Evolutionary conservation across 148 eudicot genomes (phyloP).

Genomic region (Vaccinium myrtillus): DNA sequence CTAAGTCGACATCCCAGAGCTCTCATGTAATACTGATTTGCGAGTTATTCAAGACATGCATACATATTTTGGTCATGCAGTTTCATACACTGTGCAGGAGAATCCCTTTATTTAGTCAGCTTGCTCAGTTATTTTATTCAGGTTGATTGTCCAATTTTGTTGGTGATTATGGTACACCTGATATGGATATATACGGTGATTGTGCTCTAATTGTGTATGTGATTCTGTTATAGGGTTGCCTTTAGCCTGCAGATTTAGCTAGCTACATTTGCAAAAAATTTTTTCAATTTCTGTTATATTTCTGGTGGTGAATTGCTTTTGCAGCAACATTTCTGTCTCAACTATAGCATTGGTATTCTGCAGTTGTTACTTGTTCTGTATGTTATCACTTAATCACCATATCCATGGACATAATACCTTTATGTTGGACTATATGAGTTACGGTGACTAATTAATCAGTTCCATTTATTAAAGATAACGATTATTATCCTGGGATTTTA

Average conservation of each 20-base stretch:
- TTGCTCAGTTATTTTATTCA: not conserved
- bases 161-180: not conserved
- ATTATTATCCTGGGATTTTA: not conserved
- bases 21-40: not conserved
- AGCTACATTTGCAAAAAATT: not conserved
- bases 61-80: conserved; percentile 3
- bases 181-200: not conserved
- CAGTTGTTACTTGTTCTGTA: not conserved
- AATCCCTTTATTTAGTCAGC: not conserved
- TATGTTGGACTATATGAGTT: not conserved
- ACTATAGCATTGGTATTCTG: not conserved
- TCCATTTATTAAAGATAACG: not conserved
- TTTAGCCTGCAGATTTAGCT: not conserved
- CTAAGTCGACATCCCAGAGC: not conserved
- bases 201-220: not conserved
- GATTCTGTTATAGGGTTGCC: not conserved
- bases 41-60: not conserved
- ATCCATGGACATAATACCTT: not conserved
- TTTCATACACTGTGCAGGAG: not conserved
- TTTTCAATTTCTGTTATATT: not conserved
- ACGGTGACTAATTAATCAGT: not conserved
- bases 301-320: not conserved
- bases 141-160: not conserved
- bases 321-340: not conserved
- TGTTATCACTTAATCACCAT: too few relatives aligned